Evolutionary conservation across 371 early-diverging fungal species (phyloP), one percentile per base, ranked within the genome.

Genomic region (Mucor sp.): DNA sequence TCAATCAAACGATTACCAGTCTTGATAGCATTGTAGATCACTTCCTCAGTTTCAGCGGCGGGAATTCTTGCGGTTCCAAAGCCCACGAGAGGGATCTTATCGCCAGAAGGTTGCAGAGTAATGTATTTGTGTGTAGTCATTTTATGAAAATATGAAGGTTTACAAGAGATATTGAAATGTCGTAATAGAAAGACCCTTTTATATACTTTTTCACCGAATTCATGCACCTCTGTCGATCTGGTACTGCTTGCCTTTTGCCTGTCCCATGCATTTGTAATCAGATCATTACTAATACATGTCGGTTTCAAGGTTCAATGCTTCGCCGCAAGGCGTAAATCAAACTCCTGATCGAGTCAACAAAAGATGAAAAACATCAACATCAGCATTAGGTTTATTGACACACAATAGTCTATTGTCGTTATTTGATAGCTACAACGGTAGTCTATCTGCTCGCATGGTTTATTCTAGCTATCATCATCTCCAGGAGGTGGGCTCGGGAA

Each of bases 11-110:
- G 81, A 63, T 85, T 79, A 17, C 85, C 85, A 44, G 68, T 61
- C 61, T 83, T 76, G 61, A 85, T 80, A 17, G 83, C 83, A 62
- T 70, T 79, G 65, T 91, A 91, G 28, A 81, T 66, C 19, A 75
- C 69, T 44, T 80, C 67, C n/a, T 69, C 83, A 1, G 76, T 64
- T 19, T 78, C 79, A 39, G 68, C 43, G 8, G 57, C 32, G 17
- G 72, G 60, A 17, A 83, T 76, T 65, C 83, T 74, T 62, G 75
- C 79, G 60, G 70, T 71, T 32, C 83, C 83, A 60, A 77, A 78
- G n/a, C 83, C 83, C 30, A 75, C 71, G n/a, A 78, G 37, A 60
- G 83, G 83, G 71, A 80, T 77, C 68, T 77, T 77, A 62, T 83
- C 77, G 17, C 76, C 74, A 41, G 80, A 77, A 58, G 53, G 53